phyloP scores from a whole-genome alignment of 495 filamentous ascomycete genomes.

The Podospora sp. region DNA sequence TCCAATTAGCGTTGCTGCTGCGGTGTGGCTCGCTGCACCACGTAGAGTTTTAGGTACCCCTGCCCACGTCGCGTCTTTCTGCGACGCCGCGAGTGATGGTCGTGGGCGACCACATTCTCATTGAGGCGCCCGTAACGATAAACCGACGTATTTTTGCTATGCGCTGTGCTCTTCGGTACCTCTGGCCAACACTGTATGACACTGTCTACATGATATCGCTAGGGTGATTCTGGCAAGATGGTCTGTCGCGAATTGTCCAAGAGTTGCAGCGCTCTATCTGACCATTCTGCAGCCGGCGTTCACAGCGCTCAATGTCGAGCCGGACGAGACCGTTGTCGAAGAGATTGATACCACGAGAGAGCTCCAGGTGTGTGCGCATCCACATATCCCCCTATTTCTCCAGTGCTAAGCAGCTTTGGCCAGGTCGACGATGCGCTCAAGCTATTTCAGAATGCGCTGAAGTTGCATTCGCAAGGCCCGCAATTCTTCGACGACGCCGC shows the following conservation, averaged over 20 bases:
- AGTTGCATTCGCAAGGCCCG: conserved; percentile 86
- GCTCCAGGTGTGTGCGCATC: conserved; percentile 59
- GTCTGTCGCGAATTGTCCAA: background rate
- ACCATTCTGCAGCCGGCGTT: conserved; percentile 57
- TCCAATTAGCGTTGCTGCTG: background rate
- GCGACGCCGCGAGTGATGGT: background rate
- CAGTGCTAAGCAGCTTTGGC: background rate
- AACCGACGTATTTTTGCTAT: background rate
- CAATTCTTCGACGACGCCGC: conserved; percentile 72
- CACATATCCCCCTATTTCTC: background rate
- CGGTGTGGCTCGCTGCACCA: background rate
- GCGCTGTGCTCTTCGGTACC: background rate
- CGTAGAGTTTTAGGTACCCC: background rate
- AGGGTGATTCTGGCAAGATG: conserved; percentile 15
- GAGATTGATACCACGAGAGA: conserved; percentile 95
- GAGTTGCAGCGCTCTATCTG: background rate
- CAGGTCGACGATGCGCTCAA: conserved; percentile 96
- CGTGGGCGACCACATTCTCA: background rate
- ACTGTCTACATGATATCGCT: conserved; percentile 2
- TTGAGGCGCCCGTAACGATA: background rate
- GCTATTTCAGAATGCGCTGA: conserved; percentile 89
- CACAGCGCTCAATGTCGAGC: conserved; percentile 86
- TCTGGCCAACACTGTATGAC: background rate
- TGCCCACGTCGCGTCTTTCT: background rate
- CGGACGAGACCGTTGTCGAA: conserved; percentile 84